Evolutionary conservation across 306 rosid species (phyloP), one percentile per base, ranked within the genome.

Genomic region (Cicer pinnatifidum): DNA sequence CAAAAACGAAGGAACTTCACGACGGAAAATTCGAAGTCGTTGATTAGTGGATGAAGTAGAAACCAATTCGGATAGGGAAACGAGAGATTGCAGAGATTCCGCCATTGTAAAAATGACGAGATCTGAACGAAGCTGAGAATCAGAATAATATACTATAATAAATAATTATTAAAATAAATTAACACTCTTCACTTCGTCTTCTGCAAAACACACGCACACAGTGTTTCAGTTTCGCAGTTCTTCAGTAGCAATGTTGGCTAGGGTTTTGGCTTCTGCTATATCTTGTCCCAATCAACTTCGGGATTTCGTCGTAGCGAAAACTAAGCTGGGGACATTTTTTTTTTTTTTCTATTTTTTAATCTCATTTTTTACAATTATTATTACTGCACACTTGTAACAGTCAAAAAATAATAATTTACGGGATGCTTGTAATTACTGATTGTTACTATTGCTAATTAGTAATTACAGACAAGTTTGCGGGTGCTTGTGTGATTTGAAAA

Each of bases 1-100:
- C 78, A 89, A 46, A 58, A 89, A 75, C 12, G 87, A 69, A 19
- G 96, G 89, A 72, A 94, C 77, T 82, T 94, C 90, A 45, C 80
- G 72, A 9, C 82, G 82, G 86, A 94, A 94, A 69, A 94, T 88
- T 61, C 86, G 83, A 68, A 86, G 70, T 8, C 96, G 99, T 39
- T 86, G 84, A 73, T 72, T 87, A 12, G 91, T 86, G 67, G 97
- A 91, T 2, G 87, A 54, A 67, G 95, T 86, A 67, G 96, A 75
- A 57, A 91, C 91, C 64, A 80, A 71, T 46, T 81, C 87, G 53
- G 88, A 78, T 64, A 88, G 82, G 67, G 93, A 80, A 76, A 67
- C 48, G 6, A 91, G 80, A 13, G 89, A 72, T 74, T 87, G 96
- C 62, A 85, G 10, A 1, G 95, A 86, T 71, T 84, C 89, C 65